These are phyloP conservation scores for Arthromyces matolae DNA, from an alignment of 768 basidiomycete species.

Conservation along the genomic window DNA sequence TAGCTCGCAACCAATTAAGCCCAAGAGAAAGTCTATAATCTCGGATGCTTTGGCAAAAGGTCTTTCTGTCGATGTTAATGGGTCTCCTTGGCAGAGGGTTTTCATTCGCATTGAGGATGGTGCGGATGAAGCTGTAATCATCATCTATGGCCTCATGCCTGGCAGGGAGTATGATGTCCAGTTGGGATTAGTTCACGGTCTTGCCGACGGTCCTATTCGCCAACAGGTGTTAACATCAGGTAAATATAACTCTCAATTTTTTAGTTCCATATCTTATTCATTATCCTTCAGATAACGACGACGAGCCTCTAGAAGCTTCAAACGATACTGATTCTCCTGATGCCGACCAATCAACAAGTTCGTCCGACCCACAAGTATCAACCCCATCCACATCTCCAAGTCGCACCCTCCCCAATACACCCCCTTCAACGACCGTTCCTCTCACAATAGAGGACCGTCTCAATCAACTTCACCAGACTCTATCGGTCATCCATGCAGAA, in stretches of 20 bases:
- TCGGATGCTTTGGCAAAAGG: slow-evolving; percentile 70
- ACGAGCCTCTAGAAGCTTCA: slow-evolving; percentile 27
- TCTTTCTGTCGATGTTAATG: slow-evolving; percentile 77
- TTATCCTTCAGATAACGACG: slow-evolving; percentile 18
- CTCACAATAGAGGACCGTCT: slow-evolving; percentile 66
- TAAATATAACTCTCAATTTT: no score
- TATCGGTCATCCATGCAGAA: slow-evolving; percentile 61
- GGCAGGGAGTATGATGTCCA: slow-evolving; percentile 90
- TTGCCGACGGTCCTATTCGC: slow-evolving; percentile 44
- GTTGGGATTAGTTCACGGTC: slow-evolving; percentile 65
- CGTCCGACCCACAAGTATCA: slow-evolving; percentile 31
- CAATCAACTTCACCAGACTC: slow-evolving; percentile 59
- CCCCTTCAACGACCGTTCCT: slow-evolving; percentile 30
- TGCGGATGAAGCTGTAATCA: slow-evolving; percentile 84
- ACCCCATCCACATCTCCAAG: slow-evolving; percentile 40
- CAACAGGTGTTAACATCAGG: slow-evolving; percentile 71
- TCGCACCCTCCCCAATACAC: slow-evolving; percentile 30
- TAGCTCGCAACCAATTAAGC: slow-evolving; percentile 19
- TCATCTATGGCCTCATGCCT: slow-evolving; percentile 86
- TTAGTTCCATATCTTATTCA: no score
- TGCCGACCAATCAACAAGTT: slow-evolving; percentile 25
- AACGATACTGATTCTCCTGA: slow-evolving; percentile 33
- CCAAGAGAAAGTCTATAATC: slow-evolving; percentile 43
- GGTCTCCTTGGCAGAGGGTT: slow-evolving; percentile 73
- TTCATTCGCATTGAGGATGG: slow-evolving; percentile 78